phyloP scores from a whole-genome alignment of 306 rosid genomes.

The Cucumis cinereus region DNA sequence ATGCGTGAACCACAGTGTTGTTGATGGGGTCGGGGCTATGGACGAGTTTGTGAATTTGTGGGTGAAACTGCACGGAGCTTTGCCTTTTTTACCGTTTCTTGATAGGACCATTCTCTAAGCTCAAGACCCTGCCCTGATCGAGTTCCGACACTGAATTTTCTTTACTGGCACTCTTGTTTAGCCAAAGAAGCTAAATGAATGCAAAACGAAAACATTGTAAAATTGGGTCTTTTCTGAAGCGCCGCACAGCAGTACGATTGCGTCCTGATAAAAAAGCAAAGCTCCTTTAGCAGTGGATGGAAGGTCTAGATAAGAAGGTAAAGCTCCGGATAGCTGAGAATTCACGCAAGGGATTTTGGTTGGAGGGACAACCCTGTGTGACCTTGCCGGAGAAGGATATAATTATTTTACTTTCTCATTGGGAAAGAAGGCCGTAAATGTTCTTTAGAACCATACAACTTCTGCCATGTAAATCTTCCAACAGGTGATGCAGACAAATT shows the following conservation, averaged over 20 bases:
- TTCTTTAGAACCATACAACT: slow-evolving; percentile 55
- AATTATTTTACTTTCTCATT: slow-evolving; percentile 38
- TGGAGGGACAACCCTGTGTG: slow-evolving; percentile 52
- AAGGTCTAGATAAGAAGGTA: slow-evolving; percentile 29
- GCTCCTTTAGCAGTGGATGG: slow-evolving; percentile 20
- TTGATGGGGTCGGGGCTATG: slow-evolving; percentile 59
- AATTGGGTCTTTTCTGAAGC: slow-evolving; percentile 28
- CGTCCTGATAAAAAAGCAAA: slow-evolving; percentile 39
- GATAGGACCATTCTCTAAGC: slow-evolving; percentile 55
- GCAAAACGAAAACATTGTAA: slow-evolving; percentile 40
- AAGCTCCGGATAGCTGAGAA: slow-evolving; percentile 46
- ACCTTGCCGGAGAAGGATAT: slow-evolving; percentile 55
- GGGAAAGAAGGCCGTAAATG: slow-evolving; percentile 36
- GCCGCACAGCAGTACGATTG: slow-evolving; percentile 39
- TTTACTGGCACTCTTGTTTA: slow-evolving; percentile 34
- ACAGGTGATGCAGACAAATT: slow-evolving; percentile 12
- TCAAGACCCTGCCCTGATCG: slow-evolving; percentile 39
- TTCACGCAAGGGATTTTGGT: slow-evolving; percentile 33
- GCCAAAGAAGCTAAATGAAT: slow-evolving; percentile 28
- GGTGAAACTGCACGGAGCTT: slow-evolving; percentile 49
- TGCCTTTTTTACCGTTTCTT: slow-evolving; percentile 39
- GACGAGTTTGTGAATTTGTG: slow-evolving; percentile 47
- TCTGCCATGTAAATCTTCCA: slow-evolving; percentile 59
- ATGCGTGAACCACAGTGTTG: slow-evolving; percentile 40
- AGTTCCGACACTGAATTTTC: slow-evolving; percentile 56